phyloP scores from a whole-genome alignment of 306 rosid species.

The Pyrus pyrifolia region DNA sequence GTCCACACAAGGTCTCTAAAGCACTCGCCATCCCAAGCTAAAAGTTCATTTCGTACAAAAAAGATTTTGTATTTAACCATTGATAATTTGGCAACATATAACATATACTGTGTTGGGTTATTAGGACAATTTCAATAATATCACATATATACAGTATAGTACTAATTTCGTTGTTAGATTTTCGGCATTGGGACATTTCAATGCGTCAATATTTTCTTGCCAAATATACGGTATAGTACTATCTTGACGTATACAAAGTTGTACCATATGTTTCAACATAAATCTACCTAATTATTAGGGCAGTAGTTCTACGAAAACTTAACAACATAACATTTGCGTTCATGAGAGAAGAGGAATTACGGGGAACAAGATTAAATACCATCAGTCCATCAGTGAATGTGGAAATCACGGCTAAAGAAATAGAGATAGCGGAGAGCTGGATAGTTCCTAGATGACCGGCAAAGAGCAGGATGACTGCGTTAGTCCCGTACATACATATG shows the following conservation, averaged over 20 bases:
- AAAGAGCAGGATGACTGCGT: constrained; percentile 43
- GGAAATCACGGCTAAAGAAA: constrained; percentile 49
- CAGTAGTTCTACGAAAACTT: background rate
- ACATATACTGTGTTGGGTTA: too few relatives aligned
- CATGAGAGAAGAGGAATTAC: background rate
- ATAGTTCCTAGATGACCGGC: constrained; percentile 63
- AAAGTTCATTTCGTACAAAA: background rate
- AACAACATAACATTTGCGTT: background rate
- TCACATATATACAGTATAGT: background rate
- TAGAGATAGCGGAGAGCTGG: constrained; percentile 64
- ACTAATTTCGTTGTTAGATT: background rate
- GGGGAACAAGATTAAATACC: constrained; percentile 11
- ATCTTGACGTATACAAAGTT: too few relatives aligned
- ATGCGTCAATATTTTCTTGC: too few relatives aligned
- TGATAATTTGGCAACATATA: background rate
- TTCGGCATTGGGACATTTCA: background rate
- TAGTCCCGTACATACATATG: constrained; percentile 40
- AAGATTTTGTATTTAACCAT: background rate
- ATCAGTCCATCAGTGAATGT: constrained; percentile 60
- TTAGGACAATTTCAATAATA: background rate
- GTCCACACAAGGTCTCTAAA: constrained; percentile 73
- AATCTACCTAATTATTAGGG: too few relatives aligned
- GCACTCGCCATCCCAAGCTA: constrained; percentile 83
- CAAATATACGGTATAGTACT: too few relatives aligned
- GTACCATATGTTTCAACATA: too few relatives aligned